Conservation (phyloP, 345 rosid genomes). For the Abelmoschus esculentus region DNA sequence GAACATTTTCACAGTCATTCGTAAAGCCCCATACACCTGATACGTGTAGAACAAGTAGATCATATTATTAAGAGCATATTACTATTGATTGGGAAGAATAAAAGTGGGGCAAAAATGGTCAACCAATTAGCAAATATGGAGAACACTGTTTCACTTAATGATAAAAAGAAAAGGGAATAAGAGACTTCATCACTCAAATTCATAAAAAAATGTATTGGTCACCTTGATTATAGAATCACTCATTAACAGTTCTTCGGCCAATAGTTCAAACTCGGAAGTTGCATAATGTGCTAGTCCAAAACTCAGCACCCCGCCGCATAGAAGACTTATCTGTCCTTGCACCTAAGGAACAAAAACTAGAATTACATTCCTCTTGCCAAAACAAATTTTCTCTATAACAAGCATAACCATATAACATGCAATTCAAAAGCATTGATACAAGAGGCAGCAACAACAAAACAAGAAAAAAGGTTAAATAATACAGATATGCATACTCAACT, state of each 20-base stretch:
- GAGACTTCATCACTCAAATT: conserved; percentile 6
- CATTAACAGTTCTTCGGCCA: conserved; percentile 68
- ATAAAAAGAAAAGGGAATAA: background rate
- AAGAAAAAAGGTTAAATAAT: background rate
- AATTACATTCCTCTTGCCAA: conserved; percentile 10
- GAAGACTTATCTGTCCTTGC: conserved; percentile 89
- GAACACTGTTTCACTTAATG: background rate
- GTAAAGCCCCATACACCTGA: conserved; percentile 93
- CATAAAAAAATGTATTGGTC: background rate
- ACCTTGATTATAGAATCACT: conserved; percentile 2
- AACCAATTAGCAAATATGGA: background rate
- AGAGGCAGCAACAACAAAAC: background rate
- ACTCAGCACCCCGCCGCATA: conserved; percentile 71
- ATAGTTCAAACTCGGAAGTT: conserved; percentile 86
- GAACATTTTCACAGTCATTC: conserved; percentile 93
- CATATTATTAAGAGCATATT: background rate
- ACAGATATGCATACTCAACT: background rate
- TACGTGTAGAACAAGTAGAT: background rate
- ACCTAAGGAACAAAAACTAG: conserved; percentile 44
- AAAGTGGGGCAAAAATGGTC: background rate
- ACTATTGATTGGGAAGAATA: background rate
- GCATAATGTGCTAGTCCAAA: conserved; percentile 91
- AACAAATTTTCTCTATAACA: background rate
- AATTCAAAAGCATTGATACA: background rate
- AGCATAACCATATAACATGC: background rate